Evolutionary conservation across 768 basidiomycete species (phyloP).

Genomic region (Pleurotus sapidus): DNA sequence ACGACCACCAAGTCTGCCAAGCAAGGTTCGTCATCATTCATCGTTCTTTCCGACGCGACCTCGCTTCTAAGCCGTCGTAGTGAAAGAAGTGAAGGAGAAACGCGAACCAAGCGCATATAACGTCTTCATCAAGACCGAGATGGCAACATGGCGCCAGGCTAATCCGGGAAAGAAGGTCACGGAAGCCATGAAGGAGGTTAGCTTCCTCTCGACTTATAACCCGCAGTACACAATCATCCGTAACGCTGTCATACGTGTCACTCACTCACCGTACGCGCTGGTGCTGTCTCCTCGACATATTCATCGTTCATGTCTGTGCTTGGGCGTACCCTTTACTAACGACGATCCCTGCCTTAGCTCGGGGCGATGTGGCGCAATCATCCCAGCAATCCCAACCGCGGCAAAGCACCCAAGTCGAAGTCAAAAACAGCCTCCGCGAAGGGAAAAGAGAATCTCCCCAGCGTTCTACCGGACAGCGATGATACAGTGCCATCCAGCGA

Average conservation of each 20-base stretch:
- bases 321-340: not conserved
- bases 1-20: constrained; percentile 2
- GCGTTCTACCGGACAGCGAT: not conserved
- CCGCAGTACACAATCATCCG: too few species aligned
- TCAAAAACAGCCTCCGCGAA: constrained; percentile 8
- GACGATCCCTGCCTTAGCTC: constrained; percentile 34
- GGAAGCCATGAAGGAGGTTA: constrained; percentile 50
- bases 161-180: constrained; percentile 44
- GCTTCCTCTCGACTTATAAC: constrained; percentile 6
- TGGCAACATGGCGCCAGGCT: constrained; percentile 55
- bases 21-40: not conserved
- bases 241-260: not conserved
- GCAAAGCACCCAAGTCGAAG: constrained; percentile 32
- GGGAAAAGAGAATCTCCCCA: not conserved
- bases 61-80: not conserved
- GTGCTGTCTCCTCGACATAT: not conserved
- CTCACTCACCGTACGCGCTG: not conserved
- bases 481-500: constrained; percentile 4
- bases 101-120: constrained; percentile 61
- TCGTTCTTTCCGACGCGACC: not conserved
- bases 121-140: constrained; percentile 50
- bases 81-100: constrained; percentile 34
- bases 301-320: not conserved
- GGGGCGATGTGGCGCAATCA: constrained; percentile 55
- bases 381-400: constrained; percentile 64